phyloP scores from a whole-genome alignment of 75 land plant species.

The Isoetes taiwanensis region DNA sequence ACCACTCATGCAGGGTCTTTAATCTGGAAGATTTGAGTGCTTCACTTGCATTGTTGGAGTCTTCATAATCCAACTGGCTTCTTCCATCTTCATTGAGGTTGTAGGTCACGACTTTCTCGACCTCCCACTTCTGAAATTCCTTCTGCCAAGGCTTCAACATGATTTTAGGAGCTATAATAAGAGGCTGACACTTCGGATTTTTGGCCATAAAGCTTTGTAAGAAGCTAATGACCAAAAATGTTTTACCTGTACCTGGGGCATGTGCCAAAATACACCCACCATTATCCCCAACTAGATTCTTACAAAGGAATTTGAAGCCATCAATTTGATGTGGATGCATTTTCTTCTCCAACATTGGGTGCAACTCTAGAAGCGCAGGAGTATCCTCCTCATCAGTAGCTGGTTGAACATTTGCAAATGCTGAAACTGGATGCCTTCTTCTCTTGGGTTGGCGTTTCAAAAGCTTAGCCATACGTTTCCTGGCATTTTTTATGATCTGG shows the following conservation, averaged over 20 bases:
- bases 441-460: no score
- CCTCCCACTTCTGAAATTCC: slow-evolving; percentile 77
- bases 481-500: no score
- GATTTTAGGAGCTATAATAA: slow-evolving; percentile 77
- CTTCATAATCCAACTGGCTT: slow-evolving; percentile 35
- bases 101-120: slow-evolving; percentile 44
- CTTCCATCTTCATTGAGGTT: slow-evolving; percentile 32
- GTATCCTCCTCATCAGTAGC: no score
- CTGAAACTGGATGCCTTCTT: no score
- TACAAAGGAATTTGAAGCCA: slow-evolving; percentile 55
- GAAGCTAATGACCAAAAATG: slow-evolving; percentile 67
- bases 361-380: slow-evolving; percentile 38
- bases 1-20: slow-evolving; percentile 52
- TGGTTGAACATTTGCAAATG: no score
- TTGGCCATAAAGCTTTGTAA: slow-evolving; percentile 68
- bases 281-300: slow-evolving; percentile 47
- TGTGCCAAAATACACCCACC: slow-evolving; percentile 93
- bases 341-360: slow-evolving; percentile 36
- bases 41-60: slow-evolving; percentile 13
- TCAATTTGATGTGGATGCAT: slow-evolving; percentile 76
- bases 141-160: slow-evolving; percentile 64
- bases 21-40: slow-evolving; percentile 36
- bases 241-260: slow-evolving; percentile 96
- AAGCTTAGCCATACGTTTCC: no score
- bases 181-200: slow-evolving; percentile 46